Base-by-base conservation (phyloP, 345 rosid genomes). In the Syzygium grande region DNA sequence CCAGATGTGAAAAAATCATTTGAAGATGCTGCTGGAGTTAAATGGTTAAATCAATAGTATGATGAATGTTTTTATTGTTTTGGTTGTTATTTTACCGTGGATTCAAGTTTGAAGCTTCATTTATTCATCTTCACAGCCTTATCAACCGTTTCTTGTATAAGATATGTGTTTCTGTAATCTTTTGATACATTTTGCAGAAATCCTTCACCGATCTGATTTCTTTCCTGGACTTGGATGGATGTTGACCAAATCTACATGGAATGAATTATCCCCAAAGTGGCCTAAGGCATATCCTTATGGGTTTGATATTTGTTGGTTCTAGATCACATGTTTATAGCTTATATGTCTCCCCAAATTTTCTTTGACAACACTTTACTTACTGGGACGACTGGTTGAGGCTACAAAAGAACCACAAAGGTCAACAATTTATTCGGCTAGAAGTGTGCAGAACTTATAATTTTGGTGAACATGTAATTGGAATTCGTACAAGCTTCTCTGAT, bases 211-310 rank as follows among this genome's bases (percentile, higher is more conserved):
- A 86, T 98, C 99, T 85, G 98, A 98, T 93, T 98, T 98, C 92
- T 98, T 98, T 89, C 99, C 99, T 90, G 99, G 99, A 88, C 98
- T 98, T 58, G 99, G 99, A 68, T 98, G 99, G 99, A 97, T 98
- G 99, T 94, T 98, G 92, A 88, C 95, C 85, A 94, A 89, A 91
- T 86, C 94, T 61, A 94, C 92, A 85, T 98, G 99, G 99, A 96
- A 95, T 91, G 99, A 97, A 92, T 95, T 98, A 79, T 98, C 99
- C 87, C 99, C 98, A 30, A 98, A 98, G 93, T 98, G 99, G 99
- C 99, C 99, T 63, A 96, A 96, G 89, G 99, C 99, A 98, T 98
- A 98, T 98, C 98, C 98, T 95, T 92, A 79, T 88, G 80, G 63
- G 52, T 21, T 58, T 84, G 54, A 46, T 56, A 27, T 46, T 16